Evolutionary conservation across 2,329 filamentous ascomycete genomes (phyloP).

Genomic region (Trichoderma sp.): DNA sequence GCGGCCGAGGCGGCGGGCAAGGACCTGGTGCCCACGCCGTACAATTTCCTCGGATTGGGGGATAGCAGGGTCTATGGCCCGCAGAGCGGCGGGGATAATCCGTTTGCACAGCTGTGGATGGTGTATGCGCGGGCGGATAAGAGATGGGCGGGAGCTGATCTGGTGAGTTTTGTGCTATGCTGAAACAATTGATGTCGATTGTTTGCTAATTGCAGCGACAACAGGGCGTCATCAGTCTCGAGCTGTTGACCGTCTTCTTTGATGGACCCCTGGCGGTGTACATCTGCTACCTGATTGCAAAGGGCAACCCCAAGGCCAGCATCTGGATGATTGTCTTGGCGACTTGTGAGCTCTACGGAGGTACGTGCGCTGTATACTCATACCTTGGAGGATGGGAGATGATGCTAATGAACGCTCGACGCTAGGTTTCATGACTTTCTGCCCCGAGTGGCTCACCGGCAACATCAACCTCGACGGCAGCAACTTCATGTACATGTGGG

Average conservation of each 20-base stretch:
- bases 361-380: constrained; percentile 38
- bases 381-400: not conserved
- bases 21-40: constrained; percentile 49
- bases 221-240: constrained; percentile 62
- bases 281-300: constrained; percentile 62
- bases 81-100: constrained; percentile 56
- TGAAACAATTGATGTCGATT: not conserved
- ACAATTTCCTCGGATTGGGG: constrained; percentile 53
- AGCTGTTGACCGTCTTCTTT: constrained; percentile 65
- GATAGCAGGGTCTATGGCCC: constrained; percentile 55
- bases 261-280: constrained; percentile 61
- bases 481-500: constrained; percentile 70
- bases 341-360: constrained; percentile 67
- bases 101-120: constrained; percentile 66
- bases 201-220: constrained; percentile 21
- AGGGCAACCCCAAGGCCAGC: constrained; percentile 55
- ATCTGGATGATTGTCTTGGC: constrained; percentile 66
- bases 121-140: constrained; percentile 66
- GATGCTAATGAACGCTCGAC: not conserved
- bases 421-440: constrained; percentile 70
- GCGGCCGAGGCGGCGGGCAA: constrained; percentile 35
- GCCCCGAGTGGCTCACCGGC: constrained; percentile 66
- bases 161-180: constrained; percentile 43
- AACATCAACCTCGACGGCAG: constrained; percentile 63
- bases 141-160: constrained; percentile 64